These are phyloP conservation scores for Cladorrhinum sp. DNA, from an alignment of 2,329 filamentous ascomycete species.

Conservation along the genomic window DNA sequence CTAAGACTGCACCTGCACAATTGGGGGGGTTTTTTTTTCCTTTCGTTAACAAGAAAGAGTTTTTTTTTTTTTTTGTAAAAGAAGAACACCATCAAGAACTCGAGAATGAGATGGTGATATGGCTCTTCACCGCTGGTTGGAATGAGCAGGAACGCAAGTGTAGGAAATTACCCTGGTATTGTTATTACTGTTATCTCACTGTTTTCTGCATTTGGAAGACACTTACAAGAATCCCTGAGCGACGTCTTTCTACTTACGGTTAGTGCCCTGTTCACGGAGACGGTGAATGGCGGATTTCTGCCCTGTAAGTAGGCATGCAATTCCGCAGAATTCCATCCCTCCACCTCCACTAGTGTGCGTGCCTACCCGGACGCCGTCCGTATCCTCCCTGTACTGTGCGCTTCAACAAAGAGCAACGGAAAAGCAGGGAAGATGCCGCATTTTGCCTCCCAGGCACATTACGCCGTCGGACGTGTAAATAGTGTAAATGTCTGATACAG, in stretches of 20 bases:
- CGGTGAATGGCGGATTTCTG: conserved; percentile 13
- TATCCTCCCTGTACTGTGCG: conserved; percentile 2
- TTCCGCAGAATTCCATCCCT: conserved; percentile 27
- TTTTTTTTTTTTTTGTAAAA: too few relatives aligned
- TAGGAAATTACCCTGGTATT: neutral
- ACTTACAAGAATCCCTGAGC: neutral
- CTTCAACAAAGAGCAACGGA: neutral
- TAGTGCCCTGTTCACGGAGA: neutral
- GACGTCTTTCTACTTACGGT: neutral
- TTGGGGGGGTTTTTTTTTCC: too few relatives aligned
- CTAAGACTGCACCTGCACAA: too few relatives aligned
- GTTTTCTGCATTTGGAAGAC: neutral
- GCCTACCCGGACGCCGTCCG: conserved; percentile 6
- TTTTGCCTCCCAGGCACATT: neutral
- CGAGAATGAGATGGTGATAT: neutral
- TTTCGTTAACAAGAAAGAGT: too few relatives aligned
- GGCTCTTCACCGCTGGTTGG: neutral
- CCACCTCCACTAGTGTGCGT: conserved; percentile 7
- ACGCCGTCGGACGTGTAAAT: too few relatives aligned
- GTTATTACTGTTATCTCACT: neutral
- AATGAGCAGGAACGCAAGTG: too few relatives aligned
- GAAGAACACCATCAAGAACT: too few relatives aligned
- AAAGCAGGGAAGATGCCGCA: neutral
- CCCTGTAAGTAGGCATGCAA: conserved; percentile 23
- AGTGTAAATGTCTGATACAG: too few relatives aligned